phyloP scores from a whole-genome alignment of 129 eudicot species.

The Flaveria ramosissima region DNA sequence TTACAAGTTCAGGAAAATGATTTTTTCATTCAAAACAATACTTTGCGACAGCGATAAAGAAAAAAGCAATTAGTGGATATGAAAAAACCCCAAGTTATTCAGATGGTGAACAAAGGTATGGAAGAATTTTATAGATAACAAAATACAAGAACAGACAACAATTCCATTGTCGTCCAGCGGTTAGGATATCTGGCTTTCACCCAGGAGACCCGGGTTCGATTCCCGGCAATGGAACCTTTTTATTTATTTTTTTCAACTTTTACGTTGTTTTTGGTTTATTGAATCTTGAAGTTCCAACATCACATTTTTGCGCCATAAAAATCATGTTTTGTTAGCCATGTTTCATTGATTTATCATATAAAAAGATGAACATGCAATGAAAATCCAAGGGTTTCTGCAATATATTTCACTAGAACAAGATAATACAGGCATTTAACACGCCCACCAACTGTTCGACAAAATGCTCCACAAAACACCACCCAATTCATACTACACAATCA shows the following conservation, averaged over 20 bases:
- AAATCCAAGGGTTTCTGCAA: background rate
- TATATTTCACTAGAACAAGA: background rate
- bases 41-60: too few species aligned
- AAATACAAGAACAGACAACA: background rate
- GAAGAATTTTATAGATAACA: background rate
- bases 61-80: too few species aligned
- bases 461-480: background rate
- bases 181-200: conserved; percentile 99
- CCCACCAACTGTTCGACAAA: conserved; percentile 25
- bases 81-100: too few species aligned
- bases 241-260: conserved; percentile 27
- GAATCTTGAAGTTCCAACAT: background rate
- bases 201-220: conserved; percentile 99
- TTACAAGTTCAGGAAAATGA: too few species aligned
- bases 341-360: background rate
- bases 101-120: too few species aligned
- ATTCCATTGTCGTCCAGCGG: conserved; percentile 97
- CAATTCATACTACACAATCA: background rate
- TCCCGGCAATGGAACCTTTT: conserved; percentile 68
- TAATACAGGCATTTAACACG: background rate
- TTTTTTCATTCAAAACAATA: too few species aligned
- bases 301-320: background rate
- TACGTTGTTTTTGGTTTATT: background rate
- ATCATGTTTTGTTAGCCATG: background rate
- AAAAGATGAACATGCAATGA: background rate